These are phyloP conservation scores for Senna tora DNA, from an alignment of 306 rosid genomes.

Conservation along the genomic window DNA sequence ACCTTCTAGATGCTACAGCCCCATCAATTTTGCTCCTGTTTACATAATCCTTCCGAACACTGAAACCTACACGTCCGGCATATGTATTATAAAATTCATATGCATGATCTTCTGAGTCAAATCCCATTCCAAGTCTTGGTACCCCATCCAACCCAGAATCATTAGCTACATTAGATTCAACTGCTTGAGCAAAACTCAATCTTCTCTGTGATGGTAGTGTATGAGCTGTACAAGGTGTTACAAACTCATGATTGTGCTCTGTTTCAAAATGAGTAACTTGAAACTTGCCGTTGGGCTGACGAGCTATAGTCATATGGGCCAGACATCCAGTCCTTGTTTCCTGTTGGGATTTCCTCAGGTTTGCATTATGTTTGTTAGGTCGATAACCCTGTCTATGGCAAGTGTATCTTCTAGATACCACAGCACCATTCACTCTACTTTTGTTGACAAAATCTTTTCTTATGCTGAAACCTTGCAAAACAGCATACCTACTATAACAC, in stretches of 20 bases:
- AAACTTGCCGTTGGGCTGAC: slow-evolving; percentile 62
- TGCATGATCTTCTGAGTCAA: slow-evolving; percentile 60
- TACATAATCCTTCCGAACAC: slow-evolving; percentile 71
- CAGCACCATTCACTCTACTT: slow-evolving; percentile 58
- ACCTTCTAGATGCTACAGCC: slow-evolving; percentile 63
- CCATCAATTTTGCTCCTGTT: slow-evolving; percentile 74
- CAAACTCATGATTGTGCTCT: slow-evolving; percentile 64
- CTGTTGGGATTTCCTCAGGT: slow-evolving; percentile 43
- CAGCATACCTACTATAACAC: slow-evolving; percentile 61
- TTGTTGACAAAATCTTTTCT: slow-evolving; percentile 70
- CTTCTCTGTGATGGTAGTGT: slow-evolving; percentile 65
- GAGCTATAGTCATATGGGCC: slow-evolving; percentile 72
- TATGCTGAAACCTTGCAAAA: slow-evolving; percentile 62
- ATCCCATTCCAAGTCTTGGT: slow-evolving; percentile 68
- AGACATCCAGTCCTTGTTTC: slow-evolving; percentile 74
- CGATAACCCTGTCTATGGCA: slow-evolving; percentile 68
- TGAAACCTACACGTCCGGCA: slow-evolving; percentile 65
- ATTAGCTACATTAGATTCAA: slow-evolving; percentile 47
- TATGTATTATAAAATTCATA: slow-evolving; percentile 64
- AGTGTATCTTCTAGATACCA: slow-evolving; percentile 67
- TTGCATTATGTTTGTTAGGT: slow-evolving; percentile 37
- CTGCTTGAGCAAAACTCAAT: slow-evolving; percentile 59
- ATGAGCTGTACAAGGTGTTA: slow-evolving; percentile 48
- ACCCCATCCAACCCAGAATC: slow-evolving; percentile 50
- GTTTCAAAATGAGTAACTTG: slow-evolving; percentile 53